Evolutionary conservation across 495 filamentous ascomycete genomes (phyloP).

Genomic region (Penicillium parvum): DNA sequence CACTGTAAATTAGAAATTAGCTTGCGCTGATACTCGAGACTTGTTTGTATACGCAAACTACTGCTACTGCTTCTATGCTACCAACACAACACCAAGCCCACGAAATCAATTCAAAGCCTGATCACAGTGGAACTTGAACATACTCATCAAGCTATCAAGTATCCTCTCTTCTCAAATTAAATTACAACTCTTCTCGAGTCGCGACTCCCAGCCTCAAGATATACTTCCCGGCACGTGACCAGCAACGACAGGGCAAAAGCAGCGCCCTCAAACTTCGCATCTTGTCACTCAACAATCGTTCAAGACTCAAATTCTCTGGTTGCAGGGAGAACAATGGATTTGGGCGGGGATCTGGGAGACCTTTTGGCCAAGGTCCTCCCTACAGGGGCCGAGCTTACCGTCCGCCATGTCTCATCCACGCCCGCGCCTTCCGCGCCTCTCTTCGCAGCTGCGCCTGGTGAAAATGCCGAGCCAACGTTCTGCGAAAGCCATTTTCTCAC

Average conservation of each 20-base stretch:
- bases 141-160: too few species aligned
- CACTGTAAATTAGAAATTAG: too few species aligned
- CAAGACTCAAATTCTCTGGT: conserved; percentile 23
- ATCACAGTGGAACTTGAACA: too few species aligned
- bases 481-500: conserved; percentile 85
- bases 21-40: too few species aligned
- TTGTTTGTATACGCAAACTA: too few species aligned
- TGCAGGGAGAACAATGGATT: conserved; percentile 21
- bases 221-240: conserved; percentile 20
- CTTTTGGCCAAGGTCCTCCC: conserved; percentile 68
- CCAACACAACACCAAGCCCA: too few species aligned
- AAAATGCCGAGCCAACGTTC: conserved; percentile 68
- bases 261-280: conserved; percentile 13
- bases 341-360: conserved; percentile 37
- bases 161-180: too few species aligned
- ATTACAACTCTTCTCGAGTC: too few species aligned
- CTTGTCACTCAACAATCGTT: conserved; percentile 10
- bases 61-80: too few species aligned
- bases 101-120: too few species aligned
- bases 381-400: conserved; percentile 59
- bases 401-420: conserved; percentile 86
- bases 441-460: conserved; percentile 70
- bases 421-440: conserved; percentile 68
- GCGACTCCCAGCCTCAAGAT: too few species aligned
- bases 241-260: conserved; percentile 9